These are phyloP conservation scores for Botrytis deweyae DNA, from an alignment of 2,329 filamentous ascomycete species.

Conservation along the genomic window DNA sequence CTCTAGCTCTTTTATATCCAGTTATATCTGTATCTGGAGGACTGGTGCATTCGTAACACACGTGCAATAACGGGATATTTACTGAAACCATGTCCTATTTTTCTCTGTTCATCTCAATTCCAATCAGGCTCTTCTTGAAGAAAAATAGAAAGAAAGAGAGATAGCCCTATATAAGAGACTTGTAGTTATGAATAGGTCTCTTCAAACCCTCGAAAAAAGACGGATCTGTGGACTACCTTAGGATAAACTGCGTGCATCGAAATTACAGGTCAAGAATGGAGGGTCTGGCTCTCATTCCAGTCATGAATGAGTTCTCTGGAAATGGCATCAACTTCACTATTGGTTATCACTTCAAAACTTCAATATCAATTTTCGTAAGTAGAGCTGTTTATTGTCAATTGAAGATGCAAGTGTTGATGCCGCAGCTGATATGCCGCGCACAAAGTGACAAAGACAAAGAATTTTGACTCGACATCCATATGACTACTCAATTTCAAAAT, in stretches of 20 bases:
- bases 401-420: not conserved
- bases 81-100: not conserved
- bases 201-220: too few species aligned
- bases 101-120: not conserved
- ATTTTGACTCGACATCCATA: fast-evolving
- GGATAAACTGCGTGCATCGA: too few species aligned
- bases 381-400: not conserved
- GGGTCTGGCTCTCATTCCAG: too few species aligned
- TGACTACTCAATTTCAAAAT: not conserved
- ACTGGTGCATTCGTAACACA: too few species aligned
- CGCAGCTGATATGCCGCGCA: not conserved
- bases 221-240: too few species aligned
- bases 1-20: not conserved
- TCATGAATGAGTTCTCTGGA: too few species aligned
- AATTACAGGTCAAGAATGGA: fast-evolving
- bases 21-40: too few species aligned
- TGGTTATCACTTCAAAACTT: not conserved
- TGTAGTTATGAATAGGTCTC: too few species aligned
- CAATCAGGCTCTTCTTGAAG: not conserved
- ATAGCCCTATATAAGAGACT: too few species aligned
- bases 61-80: too few species aligned
- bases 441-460: fast-evolving
- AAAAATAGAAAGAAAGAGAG: too few species aligned
- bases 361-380: fast-evolving
- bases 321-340: not conserved